These are phyloP conservation scores for Didymella arachidicola DNA, from an alignment of 2,329 filamentous ascomycete species.

Conservation along the genomic window DNA sequence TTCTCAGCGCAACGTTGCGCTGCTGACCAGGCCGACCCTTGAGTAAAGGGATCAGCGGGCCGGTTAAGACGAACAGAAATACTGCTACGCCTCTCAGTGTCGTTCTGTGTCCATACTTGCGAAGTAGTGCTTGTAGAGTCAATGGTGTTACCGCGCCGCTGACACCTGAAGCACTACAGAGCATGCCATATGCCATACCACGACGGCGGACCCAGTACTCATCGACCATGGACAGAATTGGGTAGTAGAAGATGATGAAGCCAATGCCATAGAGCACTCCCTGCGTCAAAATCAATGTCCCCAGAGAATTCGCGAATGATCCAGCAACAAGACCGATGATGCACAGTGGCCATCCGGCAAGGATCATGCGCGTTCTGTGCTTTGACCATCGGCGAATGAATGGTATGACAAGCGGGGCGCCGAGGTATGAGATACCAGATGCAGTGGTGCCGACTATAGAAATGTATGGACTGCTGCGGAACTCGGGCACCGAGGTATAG, in stretches of 20 bases:
- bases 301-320: slow-evolving; percentile 42
- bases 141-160: slow-evolving; percentile 55
- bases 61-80: slow-evolving; percentile 38
- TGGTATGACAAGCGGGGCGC: slow-evolving; percentile 50
- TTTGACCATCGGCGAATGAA: slow-evolving; percentile 41
- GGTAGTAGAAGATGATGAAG: slow-evolving; percentile 59
- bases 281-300: slow-evolving; percentile 46
- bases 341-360: slow-evolving; percentile 44
- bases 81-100: slow-evolving; percentile 53
- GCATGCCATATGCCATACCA: slow-evolving; percentile 59
- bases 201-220: slow-evolving; percentile 61
- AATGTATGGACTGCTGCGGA: slow-evolving; percentile 23
- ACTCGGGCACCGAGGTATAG: slow-evolving; percentile 25
- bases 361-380: slow-evolving; percentile 40
- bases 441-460: slow-evolving; percentile 28
- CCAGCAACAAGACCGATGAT: slow-evolving; percentile 41
- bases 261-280: slow-evolving; percentile 52
- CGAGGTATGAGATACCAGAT: slow-evolving; percentile 55
- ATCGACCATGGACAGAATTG: slow-evolving; percentile 56
- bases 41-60: slow-evolving; percentile 47
- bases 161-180: slow-evolving; percentile 53
- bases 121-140: slow-evolving; percentile 49
- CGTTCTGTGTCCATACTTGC: slow-evolving; percentile 49
- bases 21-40: slow-evolving; percentile 49
- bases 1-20: slow-evolving; percentile 29